phyloP scores from a whole-genome alignment of 345 rosid species.

The Aegle marmelos region DNA sequence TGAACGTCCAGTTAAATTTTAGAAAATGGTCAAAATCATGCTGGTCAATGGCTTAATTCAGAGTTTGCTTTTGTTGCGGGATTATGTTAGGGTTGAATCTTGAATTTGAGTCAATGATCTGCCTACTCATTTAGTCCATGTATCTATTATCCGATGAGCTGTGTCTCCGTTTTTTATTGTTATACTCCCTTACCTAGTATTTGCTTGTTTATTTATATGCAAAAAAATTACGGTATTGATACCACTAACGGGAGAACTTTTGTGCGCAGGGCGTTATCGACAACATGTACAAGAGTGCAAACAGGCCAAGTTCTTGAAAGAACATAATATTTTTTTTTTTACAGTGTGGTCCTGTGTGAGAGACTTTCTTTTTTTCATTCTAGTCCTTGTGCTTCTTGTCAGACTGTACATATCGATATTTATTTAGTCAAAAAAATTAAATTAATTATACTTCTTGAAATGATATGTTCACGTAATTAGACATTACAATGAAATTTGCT shows the following conservation, averaged over 20 bases:
- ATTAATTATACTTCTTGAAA: not conserved
- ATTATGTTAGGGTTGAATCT: not conserved
- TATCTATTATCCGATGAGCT: too few species aligned
- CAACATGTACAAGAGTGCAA: constrained; percentile 58
- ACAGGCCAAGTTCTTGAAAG: constrained; percentile 34
- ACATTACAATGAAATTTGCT: too few species aligned
- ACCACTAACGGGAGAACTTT: not conserved
- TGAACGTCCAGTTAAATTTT: not conserved
- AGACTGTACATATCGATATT: constrained; percentile 20
- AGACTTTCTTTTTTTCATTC: not conserved
- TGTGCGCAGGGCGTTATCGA: constrained; percentile 55
- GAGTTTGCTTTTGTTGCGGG: not conserved
- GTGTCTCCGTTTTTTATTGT: not conserved
- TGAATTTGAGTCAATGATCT: too few species aligned
- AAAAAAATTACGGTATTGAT: not conserved
- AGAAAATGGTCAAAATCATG: too few species aligned
- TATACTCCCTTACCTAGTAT: not conserved
- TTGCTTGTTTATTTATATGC: not conserved
- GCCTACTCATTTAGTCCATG: too few species aligned
- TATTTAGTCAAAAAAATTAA: not conserved
- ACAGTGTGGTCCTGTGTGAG: not conserved
- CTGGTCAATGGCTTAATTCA: not conserved
- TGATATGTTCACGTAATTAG: too few species aligned
- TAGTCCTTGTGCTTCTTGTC: not conserved
- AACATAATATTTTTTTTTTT: not conserved